Evolutionary conservation across 2,329 filamentous ascomycete genomes (phyloP), one percentile per base, ranked within the genome.

Genomic region (Aspergillus pseudotamarii): DNA sequence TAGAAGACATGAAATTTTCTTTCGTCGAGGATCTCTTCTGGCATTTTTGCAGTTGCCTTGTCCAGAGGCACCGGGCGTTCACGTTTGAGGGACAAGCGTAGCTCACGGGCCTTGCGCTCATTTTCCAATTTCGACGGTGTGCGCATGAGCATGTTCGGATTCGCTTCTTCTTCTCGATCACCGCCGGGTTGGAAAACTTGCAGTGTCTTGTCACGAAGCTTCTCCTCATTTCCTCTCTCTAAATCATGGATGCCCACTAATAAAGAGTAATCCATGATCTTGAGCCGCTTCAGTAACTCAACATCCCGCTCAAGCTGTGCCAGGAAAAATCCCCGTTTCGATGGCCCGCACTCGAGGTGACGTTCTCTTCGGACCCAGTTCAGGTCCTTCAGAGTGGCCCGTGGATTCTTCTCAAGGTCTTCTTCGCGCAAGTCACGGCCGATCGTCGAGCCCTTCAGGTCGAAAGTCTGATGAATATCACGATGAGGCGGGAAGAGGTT

Each of bases 211-310:
- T 90, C 87, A 43, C 87, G 91, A 53, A 99, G 83, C 61, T 97
- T 97, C 76, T 99, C 95, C 71, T 97, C 93, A 74, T 99, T 99
- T 34, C 95, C 95, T 69, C 92, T 90, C 60, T 88, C 88, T 23
- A 96, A 78, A 75, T 99, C 95, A 75, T 99, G 95, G 57, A 98
- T 95, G 57, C 95, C 95, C 60, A 99, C 89, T 43, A 99, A 85
- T 65, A 99, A 86, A 11, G 94, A 98, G 79, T 99, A 99, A 78
- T 99, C 95, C 95, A 99, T 99, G 72, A 99, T 98, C 71, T 96
- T 91, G 50, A 98, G 84, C 71, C 86, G 88, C 79, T 98, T 93
- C 64, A 99, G 81, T 36, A 99, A 83, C 58, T 88, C 87, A 10
- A 99, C 95, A 76, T 99, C 95, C 64, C 87, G 87, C 69, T 93